phyloP scores from a whole-genome alignment of 2,329 filamentous ascomycete genomes.

The Camillea tinctor region DNA sequence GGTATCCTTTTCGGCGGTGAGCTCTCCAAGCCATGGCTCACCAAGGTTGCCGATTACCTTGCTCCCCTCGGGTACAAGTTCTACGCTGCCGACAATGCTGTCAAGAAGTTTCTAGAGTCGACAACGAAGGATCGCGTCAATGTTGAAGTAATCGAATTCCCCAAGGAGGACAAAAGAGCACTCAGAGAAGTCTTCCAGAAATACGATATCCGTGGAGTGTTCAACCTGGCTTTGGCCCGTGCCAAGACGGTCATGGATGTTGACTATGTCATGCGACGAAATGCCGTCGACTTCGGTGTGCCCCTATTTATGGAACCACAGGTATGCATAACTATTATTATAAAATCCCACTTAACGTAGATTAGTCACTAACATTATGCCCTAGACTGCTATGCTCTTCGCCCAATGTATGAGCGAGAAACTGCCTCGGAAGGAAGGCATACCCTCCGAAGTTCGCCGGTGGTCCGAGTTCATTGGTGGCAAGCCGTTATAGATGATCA shows the following conservation, averaged over 20 bases:
- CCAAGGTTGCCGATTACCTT: constrained; percentile 81
- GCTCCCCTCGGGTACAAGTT: constrained; percentile 92
- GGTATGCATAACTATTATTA: constrained; percentile 57
- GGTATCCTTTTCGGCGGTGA: constrained; percentile 94
- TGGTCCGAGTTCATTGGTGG: constrained; percentile 96
- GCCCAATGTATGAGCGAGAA: constrained; percentile 97
- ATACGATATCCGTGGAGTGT: constrained; percentile 92
- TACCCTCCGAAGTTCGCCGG: constrained; percentile 84
- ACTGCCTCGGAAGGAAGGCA: constrained; percentile 82
- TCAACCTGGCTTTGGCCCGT: constrained; percentile 85
- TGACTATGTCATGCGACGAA: constrained; percentile 97
- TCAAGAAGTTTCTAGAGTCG: constrained; percentile 81
- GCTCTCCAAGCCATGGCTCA: constrained; percentile 66
- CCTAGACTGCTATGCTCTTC: constrained; percentile 89
- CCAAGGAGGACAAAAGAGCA: constrained; percentile 91
- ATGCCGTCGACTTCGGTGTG: constrained; percentile 97
- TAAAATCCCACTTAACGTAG: background rate
- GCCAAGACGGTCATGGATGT: constrained; percentile 85
- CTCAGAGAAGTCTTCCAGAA: constrained; percentile 94
- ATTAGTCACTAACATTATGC: constrained; percentile 2
- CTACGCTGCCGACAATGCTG: constrained; percentile 75
- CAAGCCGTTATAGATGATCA: constrained; percentile 65
- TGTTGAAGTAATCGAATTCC: constrained; percentile 94
- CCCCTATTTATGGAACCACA: constrained; percentile 98
- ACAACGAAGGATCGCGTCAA: constrained; percentile 63